phyloP scores from a whole-genome alignment of 176 grass and related monocot species.

The Avena sativa region DNA sequence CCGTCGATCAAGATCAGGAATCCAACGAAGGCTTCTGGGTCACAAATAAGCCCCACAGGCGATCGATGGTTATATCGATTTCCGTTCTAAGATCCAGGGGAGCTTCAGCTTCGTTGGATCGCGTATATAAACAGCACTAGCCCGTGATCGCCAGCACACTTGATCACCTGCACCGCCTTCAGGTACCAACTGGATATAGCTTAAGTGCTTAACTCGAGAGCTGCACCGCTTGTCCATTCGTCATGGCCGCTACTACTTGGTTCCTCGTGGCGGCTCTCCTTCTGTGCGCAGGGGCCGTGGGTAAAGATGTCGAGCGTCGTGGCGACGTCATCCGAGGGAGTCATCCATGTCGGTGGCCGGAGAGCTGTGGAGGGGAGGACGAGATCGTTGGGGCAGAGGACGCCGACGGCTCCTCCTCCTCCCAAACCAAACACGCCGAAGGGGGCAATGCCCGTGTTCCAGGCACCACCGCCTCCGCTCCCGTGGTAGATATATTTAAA shows the following conservation, averaged over 20 bases:
- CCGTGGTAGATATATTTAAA: not conserved
- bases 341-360: not conserved
- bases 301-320: not conserved
- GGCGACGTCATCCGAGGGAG: not conserved
- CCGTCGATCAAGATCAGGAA: not conserved
- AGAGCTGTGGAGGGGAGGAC: not conserved
- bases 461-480: not conserved
- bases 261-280: not conserved
- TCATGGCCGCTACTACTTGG: not conserved
- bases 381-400: constrained; percentile 19
- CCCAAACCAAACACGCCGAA: not conserved
- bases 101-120: not conserved
- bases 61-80: not conserved
- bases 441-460: not conserved
- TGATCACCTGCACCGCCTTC: not conserved
- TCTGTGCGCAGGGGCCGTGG: not conserved
- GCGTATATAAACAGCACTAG: not conserved
- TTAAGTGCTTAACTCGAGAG: not conserved
- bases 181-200: not conserved
- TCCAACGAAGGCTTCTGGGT: not conserved
- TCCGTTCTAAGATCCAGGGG: not conserved
- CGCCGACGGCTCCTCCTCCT: not conserved
- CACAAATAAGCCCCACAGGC: not conserved
- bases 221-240: not conserved
- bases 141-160: not conserved